Evolutionary conservation across 768 basidiomycete species (phyloP).

Genomic region (Exidia glandulosa): DNA sequence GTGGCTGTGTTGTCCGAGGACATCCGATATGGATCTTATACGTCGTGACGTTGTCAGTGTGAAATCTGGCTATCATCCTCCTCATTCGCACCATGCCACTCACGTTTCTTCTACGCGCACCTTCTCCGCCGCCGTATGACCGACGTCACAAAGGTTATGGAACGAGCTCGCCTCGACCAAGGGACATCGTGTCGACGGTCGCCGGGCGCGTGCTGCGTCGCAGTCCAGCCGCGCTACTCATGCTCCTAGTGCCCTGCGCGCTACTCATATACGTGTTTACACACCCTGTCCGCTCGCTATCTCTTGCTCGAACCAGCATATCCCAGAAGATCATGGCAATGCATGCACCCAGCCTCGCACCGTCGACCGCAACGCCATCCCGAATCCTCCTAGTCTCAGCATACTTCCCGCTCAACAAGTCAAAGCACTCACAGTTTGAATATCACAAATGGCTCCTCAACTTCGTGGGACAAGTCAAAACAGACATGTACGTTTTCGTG

Average conservation of each 20-base stretch:
- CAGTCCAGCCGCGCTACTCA: not conserved
- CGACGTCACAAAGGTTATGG: not conserved
- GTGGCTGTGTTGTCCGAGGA: too few species aligned
- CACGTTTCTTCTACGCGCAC: not conserved
- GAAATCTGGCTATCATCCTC: not conserved
- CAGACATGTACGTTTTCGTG: constrained; percentile 46
- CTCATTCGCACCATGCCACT: not conserved
- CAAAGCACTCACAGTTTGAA: constrained; percentile 37
- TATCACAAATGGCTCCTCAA: constrained; percentile 33
- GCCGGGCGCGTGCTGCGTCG: not conserved
- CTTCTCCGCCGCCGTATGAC: not conserved
- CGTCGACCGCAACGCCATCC: not conserved
- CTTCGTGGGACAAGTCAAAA: constrained; percentile 34
- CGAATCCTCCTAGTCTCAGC: constrained; percentile 38
- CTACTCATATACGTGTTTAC: not conserved
- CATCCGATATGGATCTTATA: too few species aligned
- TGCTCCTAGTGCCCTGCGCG: not conserved
- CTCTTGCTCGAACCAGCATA: not conserved
- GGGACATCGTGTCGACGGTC: not conserved
- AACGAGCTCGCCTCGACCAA: not conserved
- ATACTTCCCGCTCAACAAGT: constrained; percentile 38
- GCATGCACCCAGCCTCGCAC: not conserved
- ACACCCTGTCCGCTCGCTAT: not conserved
- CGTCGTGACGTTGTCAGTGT: too few species aligned
- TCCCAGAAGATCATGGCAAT: not conserved